phyloP scores from a whole-genome alignment of 192 early-diverging fungal genomes.

The Linnemannia zychae region DNA sequence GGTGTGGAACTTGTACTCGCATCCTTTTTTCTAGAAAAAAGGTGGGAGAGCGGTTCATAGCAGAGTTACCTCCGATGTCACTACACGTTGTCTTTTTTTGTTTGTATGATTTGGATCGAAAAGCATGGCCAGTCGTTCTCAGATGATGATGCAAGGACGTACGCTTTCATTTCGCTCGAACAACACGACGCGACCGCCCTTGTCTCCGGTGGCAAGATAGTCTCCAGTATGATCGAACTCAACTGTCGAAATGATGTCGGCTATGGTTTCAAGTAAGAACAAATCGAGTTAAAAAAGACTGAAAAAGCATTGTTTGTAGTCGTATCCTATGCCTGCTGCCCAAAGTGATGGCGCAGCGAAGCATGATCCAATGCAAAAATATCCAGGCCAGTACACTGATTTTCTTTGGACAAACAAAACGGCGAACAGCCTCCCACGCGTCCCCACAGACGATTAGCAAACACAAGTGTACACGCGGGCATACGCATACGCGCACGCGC shows the following conservation, averaged over 20 bases:
- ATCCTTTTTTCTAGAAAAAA: conserved; percentile 90
- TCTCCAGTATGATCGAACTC: conserved; percentile 98
- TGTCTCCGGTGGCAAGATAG: conserved; percentile 97
- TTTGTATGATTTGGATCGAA: background rate
- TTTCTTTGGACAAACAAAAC: background rate
- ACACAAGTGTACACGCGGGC: background rate
- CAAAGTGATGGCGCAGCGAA: background rate
- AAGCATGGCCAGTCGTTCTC: background rate
- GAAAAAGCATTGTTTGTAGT: background rate
- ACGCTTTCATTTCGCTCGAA: conserved; percentile 98
- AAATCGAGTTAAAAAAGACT: background rate
- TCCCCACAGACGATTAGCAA: background rate
- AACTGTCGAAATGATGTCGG: conserved; percentile 98
- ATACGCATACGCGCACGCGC: background rate
- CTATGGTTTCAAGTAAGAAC: conserved; percentile 58
- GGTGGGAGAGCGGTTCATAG: conserved; percentile 1
- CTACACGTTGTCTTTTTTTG: conserved; percentile 1
- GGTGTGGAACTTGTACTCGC: conserved; percentile 99
- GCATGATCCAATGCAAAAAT: background rate
- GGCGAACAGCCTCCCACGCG: background rate
- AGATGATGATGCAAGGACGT: conserved; percentile 57
- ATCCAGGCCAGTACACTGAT: too few species aligned
- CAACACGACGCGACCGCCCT: conserved; percentile 97
- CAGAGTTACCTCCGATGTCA: conserved; percentile 9
- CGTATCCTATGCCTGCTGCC: too few species aligned